Evolutionary conservation across 208 protist genomes (phyloP).

Genomic region (Leishmania martiniquensis): DNA sequence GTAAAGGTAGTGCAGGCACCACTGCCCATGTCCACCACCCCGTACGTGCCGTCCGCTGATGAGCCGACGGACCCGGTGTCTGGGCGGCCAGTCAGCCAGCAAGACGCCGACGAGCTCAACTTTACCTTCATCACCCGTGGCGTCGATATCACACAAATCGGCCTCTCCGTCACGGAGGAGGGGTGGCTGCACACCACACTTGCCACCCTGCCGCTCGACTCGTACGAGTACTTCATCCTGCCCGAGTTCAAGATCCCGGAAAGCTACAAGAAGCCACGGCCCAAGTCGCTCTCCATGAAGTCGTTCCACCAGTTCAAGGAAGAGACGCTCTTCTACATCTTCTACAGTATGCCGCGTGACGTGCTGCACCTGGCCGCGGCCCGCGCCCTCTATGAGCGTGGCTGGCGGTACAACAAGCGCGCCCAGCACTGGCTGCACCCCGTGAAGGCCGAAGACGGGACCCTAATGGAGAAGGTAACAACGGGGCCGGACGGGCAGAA

Average conservation of each 20-base stretch:
- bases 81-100: slow-evolving; percentile 43
- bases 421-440: slow-evolving; percentile 71
- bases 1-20: slow-evolving; percentile 43
- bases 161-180: slow-evolving; percentile 66
- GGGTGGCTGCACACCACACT: slow-evolving; percentile 75
- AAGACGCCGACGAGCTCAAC: slow-evolving; percentile 54
- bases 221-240: slow-evolving; percentile 66
- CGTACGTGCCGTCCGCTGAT: slow-evolving; percentile 25
- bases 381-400: slow-evolving; percentile 88
- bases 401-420: slow-evolving; percentile 91
- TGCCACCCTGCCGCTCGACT: slow-evolving; percentile 64
- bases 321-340: slow-evolving; percentile 98
- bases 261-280: slow-evolving; percentile 81
- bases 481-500: slow-evolving; percentile 16
- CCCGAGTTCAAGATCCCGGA: slow-evolving; percentile 81
- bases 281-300: slow-evolving; percentile 74
- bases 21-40: slow-evolving; percentile 33
- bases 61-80: slow-evolving; percentile 40
- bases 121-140: slow-evolving; percentile 77
- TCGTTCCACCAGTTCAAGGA: slow-evolving; percentile 92
- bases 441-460: slow-evolving; percentile 25
- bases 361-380: slow-evolving; percentile 95
- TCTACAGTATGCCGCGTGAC: slow-evolving; percentile 98
- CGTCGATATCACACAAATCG: slow-evolving; percentile 74
- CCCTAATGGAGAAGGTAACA: slow-evolving; percentile 24